Evolutionary conservation across 805 yeast species (phyloP), one percentile per base, ranked within the genome.

Genomic region (Sungouiella thailandica): DNA sequence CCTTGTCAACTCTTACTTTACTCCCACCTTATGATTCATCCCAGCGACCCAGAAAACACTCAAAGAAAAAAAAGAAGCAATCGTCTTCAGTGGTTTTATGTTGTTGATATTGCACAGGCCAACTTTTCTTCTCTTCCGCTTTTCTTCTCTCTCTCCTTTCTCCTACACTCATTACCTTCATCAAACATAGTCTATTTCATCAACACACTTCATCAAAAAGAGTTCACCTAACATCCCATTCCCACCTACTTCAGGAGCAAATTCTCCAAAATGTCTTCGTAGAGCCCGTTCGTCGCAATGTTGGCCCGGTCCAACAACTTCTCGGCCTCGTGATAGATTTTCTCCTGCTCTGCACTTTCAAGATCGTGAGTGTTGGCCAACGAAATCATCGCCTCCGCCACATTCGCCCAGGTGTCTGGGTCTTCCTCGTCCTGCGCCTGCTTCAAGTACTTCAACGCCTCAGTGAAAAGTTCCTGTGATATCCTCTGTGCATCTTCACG

Each of bases 301-400:
- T 85, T 83, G 12, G 96, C 95, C 50, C 72, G 76, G 31, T 62
- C 70, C 46, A 89, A 62, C 18, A 76, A 68, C 39, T 64, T 60
- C 49, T 86, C 89, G 0, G 97, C 97, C 36, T 72, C 66, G 12
- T 58, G 56, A 55, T 89, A 89, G 32, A 72, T 62, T 4, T 65
- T 48, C 39, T 81, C 84, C 60, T 87, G 95, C 27, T 80, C 83
- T 22, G 63, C 60, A 32, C 81, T 68, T 17, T 81, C 87, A 17
- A 74, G 61, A 7, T 80, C 84, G 40, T 72, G 67, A 32, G 88
- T 54, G 47, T 88, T 89, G 11, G 89, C 96, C 45, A 84, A 61
- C 11, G 83, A 75, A 23, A 90, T 85, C 49, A 76, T 66, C 1
- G 95, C 89, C 57, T 90, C 97, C 1, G 96, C 96, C 29, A 83